Percentiles rank a stretch among this genome's conserved stretches.
phyloP scores from a whole-genome alignment of 78 protist genomes.

The Polysphondylium violaceum region DNA sequence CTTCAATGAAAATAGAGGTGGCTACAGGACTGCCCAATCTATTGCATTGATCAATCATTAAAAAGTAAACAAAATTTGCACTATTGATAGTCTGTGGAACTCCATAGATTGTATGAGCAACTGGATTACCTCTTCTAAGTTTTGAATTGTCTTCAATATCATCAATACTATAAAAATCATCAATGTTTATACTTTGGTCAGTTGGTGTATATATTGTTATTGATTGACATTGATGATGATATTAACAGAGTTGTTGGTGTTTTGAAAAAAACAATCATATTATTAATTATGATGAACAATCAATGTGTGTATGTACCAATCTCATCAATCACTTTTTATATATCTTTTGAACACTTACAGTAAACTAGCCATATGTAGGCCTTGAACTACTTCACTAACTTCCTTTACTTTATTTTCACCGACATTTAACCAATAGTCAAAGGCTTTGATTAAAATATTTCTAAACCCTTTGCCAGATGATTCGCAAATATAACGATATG shows the following conservation, averaged over 20 bases:
- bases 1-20: constrained; percentile 80
- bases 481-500: constrained; percentile 77
- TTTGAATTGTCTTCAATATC: constrained; percentile 95
- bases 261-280: no score
- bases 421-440: constrained; percentile 89
- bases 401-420: constrained; percentile 46
- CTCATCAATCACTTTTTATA: no score
- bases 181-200: neutral
- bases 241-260: no score
- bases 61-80: constrained; percentile 96
- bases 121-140: constrained; percentile 94
- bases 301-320: no score
- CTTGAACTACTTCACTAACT: constrained; percentile 75
- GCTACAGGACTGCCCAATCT: constrained; percentile 56
- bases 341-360: constrained; percentile 38
- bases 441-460: constrained; percentile 85
- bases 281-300: no score
- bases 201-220: neutral
- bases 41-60: constrained; percentile 75
- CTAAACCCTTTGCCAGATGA: constrained; percentile 93
- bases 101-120: constrained; percentile 92
- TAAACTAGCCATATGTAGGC: constrained; percentile 90
- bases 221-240: no score
- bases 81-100: constrained; percentile 91
- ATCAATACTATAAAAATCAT: constrained; percentile 83